Percentiles rank a stretch among this genome's conserved stretches.
Evolutionary conservation across 345 rosid genomes (phyloP).

Genomic region (Linum usitatissimum): DNA sequence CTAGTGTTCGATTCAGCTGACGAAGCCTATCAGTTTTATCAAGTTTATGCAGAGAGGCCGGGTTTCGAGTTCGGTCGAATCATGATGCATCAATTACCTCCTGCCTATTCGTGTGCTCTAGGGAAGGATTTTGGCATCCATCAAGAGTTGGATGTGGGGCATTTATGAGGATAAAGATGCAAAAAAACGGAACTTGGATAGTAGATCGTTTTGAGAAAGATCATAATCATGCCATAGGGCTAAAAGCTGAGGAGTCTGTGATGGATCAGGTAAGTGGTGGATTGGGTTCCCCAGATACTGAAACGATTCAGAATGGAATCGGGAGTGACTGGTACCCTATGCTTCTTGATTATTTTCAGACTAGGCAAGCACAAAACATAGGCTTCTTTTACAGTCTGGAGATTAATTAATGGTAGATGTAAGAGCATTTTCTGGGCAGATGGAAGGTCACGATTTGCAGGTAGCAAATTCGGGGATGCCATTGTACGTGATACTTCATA

Average conservation of each 20-base stretch:
- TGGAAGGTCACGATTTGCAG: constrained; percentile 74
- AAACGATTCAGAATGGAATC: constrained; percentile 45
- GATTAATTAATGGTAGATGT: constrained; percentile 43
- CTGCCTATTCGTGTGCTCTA: constrained; percentile 80
- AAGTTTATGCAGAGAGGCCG: constrained; percentile 53
- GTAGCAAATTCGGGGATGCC: constrained; percentile 79
- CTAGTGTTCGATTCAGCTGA: constrained; percentile 67
- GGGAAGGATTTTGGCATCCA: constrained; percentile 96
- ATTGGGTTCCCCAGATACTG: constrained; percentile 35
- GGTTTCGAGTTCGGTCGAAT: constrained; percentile 78
- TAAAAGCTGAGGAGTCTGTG: constrained; percentile 17
- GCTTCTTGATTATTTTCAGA: constrained; percentile 66
- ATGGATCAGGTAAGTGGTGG: constrained; percentile 41
- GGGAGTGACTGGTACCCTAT: constrained; percentile 63
- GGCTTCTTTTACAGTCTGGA: constrained; percentile 76
- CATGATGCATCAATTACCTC: constrained; percentile 73
- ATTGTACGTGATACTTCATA: constrained; percentile 68
- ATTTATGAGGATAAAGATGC: constrained; percentile 85
- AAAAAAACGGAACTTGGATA: constrained; percentile 69
- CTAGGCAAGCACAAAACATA: constrained; percentile 66
- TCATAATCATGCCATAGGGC: constrained; percentile 70
- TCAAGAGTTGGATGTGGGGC: constrained; percentile 89
- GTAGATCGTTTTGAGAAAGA: constrained; percentile 69
- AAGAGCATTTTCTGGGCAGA: constrained; percentile 84
- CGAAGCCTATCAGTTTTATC: constrained; percentile 68